A percentile compares a stretch with the other conserved stretches of the same genome.
These are phyloP conservation scores for Scutellaria minor DNA, from an alignment of 257 asterid genomes.

Conservation along the genomic window DNA sequence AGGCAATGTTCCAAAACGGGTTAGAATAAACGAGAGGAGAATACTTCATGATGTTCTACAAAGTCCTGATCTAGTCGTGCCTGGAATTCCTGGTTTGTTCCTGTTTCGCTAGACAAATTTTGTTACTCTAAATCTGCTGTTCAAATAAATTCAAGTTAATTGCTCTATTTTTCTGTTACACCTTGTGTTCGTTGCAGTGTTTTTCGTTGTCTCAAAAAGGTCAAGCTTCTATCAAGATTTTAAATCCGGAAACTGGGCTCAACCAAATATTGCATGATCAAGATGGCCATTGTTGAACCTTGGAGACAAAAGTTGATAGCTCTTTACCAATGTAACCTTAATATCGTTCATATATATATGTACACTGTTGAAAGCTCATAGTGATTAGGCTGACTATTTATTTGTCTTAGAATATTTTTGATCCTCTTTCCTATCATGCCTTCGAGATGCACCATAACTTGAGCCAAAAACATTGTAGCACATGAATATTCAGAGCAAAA, in stretches of 20 bases:
- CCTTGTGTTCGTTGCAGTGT: conserved; percentile 56
- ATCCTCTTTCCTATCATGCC: background rate
- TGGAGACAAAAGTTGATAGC: conserved; percentile 3
- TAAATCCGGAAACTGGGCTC: conserved; percentile 81
- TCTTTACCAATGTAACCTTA: background rate
- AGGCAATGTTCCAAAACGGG: conserved; percentile 66
- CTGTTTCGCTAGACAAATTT: conserved; percentile 6
- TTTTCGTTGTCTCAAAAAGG: conserved; percentile 67
- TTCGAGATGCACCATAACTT: too few relatives aligned
- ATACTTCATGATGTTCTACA: conserved; percentile 70
- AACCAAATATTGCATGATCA: conserved; percentile 50
- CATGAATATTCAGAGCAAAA: background rate
- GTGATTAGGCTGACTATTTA: background rate
- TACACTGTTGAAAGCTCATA: background rate
- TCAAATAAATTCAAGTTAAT: conserved; percentile 22
- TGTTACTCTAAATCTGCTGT: background rate
- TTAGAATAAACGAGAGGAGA: conserved; percentile 67
- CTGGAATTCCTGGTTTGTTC: conserved; percentile 87
- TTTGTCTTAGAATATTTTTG: background rate
- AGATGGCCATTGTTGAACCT: conserved; percentile 16
- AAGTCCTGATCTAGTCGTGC: conserved; percentile 58
- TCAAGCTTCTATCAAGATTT: conserved; percentile 74
- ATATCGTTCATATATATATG: background rate
- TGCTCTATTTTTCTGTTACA: conserved; percentile 15
- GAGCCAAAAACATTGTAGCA: background rate